Percentiles rank a stretch among this genome's conserved stretches.
Conservation (phyloP, 208 protist species). For the Crithidia acanthocephali region DNA sequence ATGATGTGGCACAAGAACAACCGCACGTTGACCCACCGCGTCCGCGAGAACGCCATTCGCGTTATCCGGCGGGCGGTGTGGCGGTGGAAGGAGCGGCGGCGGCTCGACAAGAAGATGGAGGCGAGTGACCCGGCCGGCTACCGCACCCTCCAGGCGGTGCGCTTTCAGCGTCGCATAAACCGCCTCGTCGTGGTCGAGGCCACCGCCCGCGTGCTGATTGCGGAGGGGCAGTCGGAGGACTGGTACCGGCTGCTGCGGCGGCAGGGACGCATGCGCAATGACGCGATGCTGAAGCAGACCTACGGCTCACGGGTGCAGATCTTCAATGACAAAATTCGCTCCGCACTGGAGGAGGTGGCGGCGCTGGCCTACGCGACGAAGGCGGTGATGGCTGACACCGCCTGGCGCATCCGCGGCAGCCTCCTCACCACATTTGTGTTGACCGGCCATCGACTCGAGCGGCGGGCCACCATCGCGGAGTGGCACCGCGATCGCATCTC, state of each 20-base stretch:
- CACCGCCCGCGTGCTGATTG: constrained; percentile 50
- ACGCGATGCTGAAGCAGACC: constrained; percentile 58
- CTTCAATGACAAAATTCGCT: constrained; percentile 46
- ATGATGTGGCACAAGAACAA: constrained; percentile 59
- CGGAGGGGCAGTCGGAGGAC: constrained; percentile 50
- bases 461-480: constrained; percentile 44
- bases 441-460: constrained; percentile 42
- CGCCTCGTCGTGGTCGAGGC: constrained; percentile 51
- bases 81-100: constrained; percentile 51
- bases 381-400: constrained; percentile 20
- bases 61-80: constrained; percentile 59
- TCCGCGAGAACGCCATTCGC: constrained; percentile 42
- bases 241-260: constrained; percentile 44
- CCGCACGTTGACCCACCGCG: constrained; percentile 36
- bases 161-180: constrained; percentile 39
- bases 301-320: constrained; percentile 47
- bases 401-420: constrained; percentile 17
- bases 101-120: constrained; percentile 32
- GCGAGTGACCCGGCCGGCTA: constrained; percentile 40
- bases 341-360: constrained; percentile 28
- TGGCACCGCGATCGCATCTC: constrained; percentile 33
- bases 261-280: constrained; percentile 48
- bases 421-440: constrained; percentile 30
- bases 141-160: constrained; percentile 34
- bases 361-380: constrained; percentile 41